Percentiles rank a stretch among this genome's conserved stretches.
phyloP scores from a whole-genome alignment of 306 rosid genomes.

The Pyrus pyrifolia region DNA sequence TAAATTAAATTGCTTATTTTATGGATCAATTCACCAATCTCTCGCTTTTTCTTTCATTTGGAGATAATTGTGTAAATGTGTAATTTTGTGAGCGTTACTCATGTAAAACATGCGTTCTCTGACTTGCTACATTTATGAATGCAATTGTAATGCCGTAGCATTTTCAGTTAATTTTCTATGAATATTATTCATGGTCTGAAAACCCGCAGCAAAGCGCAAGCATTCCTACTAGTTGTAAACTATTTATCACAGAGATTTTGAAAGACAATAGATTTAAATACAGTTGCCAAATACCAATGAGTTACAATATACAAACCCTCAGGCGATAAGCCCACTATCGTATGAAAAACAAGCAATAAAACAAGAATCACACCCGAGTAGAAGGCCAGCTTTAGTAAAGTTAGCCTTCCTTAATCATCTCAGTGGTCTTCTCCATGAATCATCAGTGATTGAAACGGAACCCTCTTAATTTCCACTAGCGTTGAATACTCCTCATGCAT shows the following conservation, averaged over 20 bases:
- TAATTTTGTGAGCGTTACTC: too few relatives aligned
- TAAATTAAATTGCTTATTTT: too few relatives aligned
- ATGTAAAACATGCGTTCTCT: too few relatives aligned
- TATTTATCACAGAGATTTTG: not conserved
- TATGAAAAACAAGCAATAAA: not conserved
- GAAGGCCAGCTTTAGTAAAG: conserved; percentile 2
- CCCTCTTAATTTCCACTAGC: conserved; percentile 80
- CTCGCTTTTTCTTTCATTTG: too few relatives aligned
- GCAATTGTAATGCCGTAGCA: too few relatives aligned
- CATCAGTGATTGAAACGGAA: conserved; percentile 70
- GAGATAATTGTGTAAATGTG: too few relatives aligned
- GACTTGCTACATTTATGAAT: too few relatives aligned
- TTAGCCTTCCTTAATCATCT: not conserved
- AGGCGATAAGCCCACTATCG: not conserved
- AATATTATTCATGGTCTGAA: too few relatives aligned
- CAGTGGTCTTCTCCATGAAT: conserved; percentile 44
- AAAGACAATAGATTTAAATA: not conserved
- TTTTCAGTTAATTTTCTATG: too few relatives aligned
- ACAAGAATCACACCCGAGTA: conserved; percentile 4
- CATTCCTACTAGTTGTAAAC: not conserved
- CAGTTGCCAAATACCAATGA: not conserved
- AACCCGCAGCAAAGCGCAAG: too few relatives aligned
- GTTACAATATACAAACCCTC: not conserved
- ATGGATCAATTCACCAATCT: too few relatives aligned
- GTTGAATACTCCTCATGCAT: conserved; percentile 60